phyloP scores from a whole-genome alignment of 306 rosid genomes.

The Cucumis hystrix region DNA sequence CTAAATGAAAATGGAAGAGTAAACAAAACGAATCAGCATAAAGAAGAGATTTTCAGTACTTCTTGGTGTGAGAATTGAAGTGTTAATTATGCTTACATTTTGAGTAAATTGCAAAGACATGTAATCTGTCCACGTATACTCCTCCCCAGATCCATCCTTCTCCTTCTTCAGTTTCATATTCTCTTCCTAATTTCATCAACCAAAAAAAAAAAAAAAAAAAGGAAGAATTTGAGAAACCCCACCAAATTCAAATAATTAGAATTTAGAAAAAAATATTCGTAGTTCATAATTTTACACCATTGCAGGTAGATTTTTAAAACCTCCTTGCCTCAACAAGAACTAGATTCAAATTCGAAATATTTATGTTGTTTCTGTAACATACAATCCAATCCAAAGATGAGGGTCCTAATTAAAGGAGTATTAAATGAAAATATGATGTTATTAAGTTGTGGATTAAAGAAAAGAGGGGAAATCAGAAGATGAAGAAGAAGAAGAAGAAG shows the following conservation, averaged over 20 bases:
- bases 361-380: too few relatives aligned
- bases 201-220: conserved; percentile 5
- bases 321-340: too few relatives aligned
- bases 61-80: neutral
- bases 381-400: too few relatives aligned
- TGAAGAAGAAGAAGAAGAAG: too few relatives aligned
- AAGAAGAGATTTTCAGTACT: neutral
- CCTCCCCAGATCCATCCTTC: conserved; percentile 23
- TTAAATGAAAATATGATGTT: too few relatives aligned
- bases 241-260: neutral
- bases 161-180: conserved; percentile 67
- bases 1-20: conserved; percentile 14
- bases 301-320: too few relatives aligned
- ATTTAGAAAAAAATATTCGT: neutral
- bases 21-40: neutral
- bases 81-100: conserved; percentile 34
- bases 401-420: too few relatives aligned
- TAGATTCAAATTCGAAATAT: too few relatives aligned
- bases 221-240: neutral
- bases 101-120: conserved; percentile 78
- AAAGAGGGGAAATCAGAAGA: too few relatives aligned
- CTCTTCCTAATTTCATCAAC: conserved; percentile 56
- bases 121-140: conserved; percentile 67
- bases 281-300: too few relatives aligned
- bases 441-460: too few relatives aligned